These are phyloP conservation scores for Talaromyces albobiverticillius DNA, from an alignment of 2,329 filamentous ascomycete species.

Conservation along the genomic window DNA sequence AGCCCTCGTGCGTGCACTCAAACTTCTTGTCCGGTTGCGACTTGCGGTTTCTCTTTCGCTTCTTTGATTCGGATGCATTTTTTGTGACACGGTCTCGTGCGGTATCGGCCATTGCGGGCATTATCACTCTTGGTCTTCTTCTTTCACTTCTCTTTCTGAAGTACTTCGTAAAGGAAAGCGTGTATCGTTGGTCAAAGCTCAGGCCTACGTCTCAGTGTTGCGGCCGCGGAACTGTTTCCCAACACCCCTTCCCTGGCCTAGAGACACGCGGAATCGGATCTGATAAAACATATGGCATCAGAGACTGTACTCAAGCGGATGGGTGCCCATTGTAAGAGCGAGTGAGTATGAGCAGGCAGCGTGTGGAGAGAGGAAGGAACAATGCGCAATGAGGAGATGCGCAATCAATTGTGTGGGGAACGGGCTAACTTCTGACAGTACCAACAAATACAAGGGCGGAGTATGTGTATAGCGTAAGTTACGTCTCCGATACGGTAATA, in stretches of 20 bases:
- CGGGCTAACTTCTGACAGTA: too few relatives aligned
- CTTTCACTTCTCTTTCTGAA: neutral
- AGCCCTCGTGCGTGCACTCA: constrained; percentile 79
- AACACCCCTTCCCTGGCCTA: constrained; percentile 11
- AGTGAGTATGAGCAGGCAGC: neutral
- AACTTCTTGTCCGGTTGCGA: constrained; percentile 56
- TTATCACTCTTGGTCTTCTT: constrained; percentile 15
- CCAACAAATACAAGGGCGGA: neutral
- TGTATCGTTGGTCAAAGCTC: too few relatives aligned
- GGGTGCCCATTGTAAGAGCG: neutral
- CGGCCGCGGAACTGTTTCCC: constrained; percentile 6
- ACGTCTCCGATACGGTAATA: neutral
- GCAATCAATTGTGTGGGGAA: neutral
- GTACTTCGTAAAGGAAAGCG: too few relatives aligned
- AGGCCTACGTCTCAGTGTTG: too few relatives aligned
- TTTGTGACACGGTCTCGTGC: constrained; percentile 15
- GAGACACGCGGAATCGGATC: constrained; percentile 10
- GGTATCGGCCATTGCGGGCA: constrained; percentile 21
- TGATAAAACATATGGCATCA: constrained; percentile 9
- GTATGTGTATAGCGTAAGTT: neutral
- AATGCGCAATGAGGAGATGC: neutral
- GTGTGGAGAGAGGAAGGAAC: neutral
- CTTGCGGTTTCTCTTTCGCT: constrained; percentile 45
- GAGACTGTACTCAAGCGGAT: neutral
- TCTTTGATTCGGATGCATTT: constrained; percentile 30